Evolutionary conservation across 2,329 filamentous ascomycete species (phyloP), one percentile per base, ranked within the genome.

Genomic region (Neodidymelliopsis sp.): DNA sequence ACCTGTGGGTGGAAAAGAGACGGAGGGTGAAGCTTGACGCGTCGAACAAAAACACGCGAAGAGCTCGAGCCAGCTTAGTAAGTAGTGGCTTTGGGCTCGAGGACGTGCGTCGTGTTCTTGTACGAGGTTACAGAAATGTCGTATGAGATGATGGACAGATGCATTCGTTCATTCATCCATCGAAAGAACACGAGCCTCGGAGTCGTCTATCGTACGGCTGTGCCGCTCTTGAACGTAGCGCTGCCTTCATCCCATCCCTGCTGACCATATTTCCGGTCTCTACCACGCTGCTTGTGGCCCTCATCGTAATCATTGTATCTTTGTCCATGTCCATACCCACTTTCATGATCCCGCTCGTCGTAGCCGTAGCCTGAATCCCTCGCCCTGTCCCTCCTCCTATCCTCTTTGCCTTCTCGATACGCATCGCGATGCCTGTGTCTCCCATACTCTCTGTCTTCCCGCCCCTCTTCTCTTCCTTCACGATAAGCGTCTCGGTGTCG

Each of bases 141-240:
- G 4, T 34, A n/a, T n/a, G n/a, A n/a, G 9, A 20, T 8, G 9
- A 20, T 5, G n/a, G 4, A 3, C n/a, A 8, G 12, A 13, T n/a
- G 2, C n/a, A 10, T 20, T 20, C 24, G 13, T 23, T 2, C 13
- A 34, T 35, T 27, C 19, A 29, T 27, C 23, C 16, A 15, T 49
- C 9, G 18, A 18, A 13, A 22, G 12, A 28, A 24, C 10, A 16
- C 46, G 29, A 22, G 16, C 19, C 39, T 19, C 20, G n/a, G 2
- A 4, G 3, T 24, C 9, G 4, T 44, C 29, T 42, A 84, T 81
- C 84, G 83, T 81, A 80, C 79, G 79, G 78, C 84, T 83, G 41
- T 45, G 12, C 66, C 66, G 34, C 85, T 87, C 86, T 85, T 83
- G 51, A 53, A 67, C 29, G 61, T 65, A 30, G 40, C 54, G 41